These are phyloP conservation scores for Solanum piurae DNA, from an alignment of 257 asterid genomes.

Conservation along the genomic window DNA sequence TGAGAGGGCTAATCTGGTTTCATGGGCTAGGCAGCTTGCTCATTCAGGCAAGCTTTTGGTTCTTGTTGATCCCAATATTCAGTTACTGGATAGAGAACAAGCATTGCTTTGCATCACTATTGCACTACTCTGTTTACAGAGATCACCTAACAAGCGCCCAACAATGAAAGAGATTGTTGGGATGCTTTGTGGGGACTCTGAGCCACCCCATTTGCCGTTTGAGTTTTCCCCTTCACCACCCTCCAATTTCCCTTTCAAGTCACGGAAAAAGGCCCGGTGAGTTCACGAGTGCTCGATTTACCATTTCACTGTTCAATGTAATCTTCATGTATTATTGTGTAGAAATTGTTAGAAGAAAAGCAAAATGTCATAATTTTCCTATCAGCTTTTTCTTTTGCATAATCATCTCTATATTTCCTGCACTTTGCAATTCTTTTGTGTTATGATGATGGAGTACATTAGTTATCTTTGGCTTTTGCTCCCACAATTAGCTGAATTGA, in stretches of 20 bases:
- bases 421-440: neutral
- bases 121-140: slow-evolving; percentile 72
- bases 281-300: neutral
- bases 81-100: slow-evolving; percentile 42
- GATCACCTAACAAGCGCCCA: slow-evolving; percentile 69
- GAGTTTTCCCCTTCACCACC: slow-evolving; percentile 96
- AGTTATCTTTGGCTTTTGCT: slow-evolving; percentile 13
- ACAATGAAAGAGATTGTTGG: slow-evolving; percentile 63
- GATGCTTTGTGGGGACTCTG: slow-evolving; percentile 77
- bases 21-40: slow-evolving; percentile 90
- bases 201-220: slow-evolving; percentile 76
- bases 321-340: slow-evolving; percentile 5
- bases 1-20: slow-evolving; percentile 80
- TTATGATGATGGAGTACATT: slow-evolving; percentile 15
- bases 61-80: slow-evolving; percentile 63
- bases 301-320: slow-evolving; percentile 1
- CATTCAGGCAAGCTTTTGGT: slow-evolving; percentile 60
- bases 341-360: slow-evolving; percentile 4
- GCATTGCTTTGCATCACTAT: slow-evolving; percentile 62
- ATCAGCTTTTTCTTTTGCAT: slow-evolving; percentile 4
- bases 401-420: neutral
- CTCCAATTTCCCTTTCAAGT: slow-evolving; percentile 54
- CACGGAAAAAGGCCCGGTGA: slow-evolving; percentile 57
- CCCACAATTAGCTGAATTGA: slow-evolving; percentile 19
- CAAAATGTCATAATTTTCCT: neutral